Evolutionary conservation across 768 basidiomycete species (phyloP), one percentile per base, ranked within the genome.

Genomic region (Termitomyces sp.): DNA sequence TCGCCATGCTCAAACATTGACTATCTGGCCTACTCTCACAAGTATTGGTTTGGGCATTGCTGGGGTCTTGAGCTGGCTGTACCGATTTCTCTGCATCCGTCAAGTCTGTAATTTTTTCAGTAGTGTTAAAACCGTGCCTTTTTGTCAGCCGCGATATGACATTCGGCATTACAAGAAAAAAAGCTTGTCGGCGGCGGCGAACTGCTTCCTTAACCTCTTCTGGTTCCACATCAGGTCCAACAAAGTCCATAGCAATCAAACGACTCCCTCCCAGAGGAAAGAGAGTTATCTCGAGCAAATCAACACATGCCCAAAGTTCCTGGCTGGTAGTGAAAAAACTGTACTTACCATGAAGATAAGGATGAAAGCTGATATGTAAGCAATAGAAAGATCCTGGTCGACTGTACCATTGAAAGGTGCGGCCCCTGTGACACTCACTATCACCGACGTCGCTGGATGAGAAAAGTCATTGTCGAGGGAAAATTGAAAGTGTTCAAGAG

Each of bases 381-480:
- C 86, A 23, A 90, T 77, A 0, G 85, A 78, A 14, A 90, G 69
- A 53, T 80, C 80, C 61, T 84, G 78, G 57, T 89, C 90, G 0
- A 65, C 53, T 2, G 73, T 62, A 4, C 80, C 81, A n/a, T 77
- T 77, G 70, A 91, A 92, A 0, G 89, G 89, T 0, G 81, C 72
- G 0, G 78, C 69, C 2, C 77, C 80, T 7, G 83, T 85, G 29
- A 91, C 75, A 49, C 83, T 83, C 74, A 86, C 73, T 12, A 86
- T 70, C 2, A 91, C 82, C 1, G 86, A 77, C 0, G 81, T 88
- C 2, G 90, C 87, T 89, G 59, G 10, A 43, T 31, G 16, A 32
- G 35, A 6, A 42, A 43, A 43, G 14, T 27, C 31, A n/a, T 25
- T 35, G n/a, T 32, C 23, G 17, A 16, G 38, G 17, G 43, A 23